These are phyloP conservation scores for Ophiocytium majus DNA, from an alignment of 352 stramenopile genomes.

Conservation along the genomic window DNA sequence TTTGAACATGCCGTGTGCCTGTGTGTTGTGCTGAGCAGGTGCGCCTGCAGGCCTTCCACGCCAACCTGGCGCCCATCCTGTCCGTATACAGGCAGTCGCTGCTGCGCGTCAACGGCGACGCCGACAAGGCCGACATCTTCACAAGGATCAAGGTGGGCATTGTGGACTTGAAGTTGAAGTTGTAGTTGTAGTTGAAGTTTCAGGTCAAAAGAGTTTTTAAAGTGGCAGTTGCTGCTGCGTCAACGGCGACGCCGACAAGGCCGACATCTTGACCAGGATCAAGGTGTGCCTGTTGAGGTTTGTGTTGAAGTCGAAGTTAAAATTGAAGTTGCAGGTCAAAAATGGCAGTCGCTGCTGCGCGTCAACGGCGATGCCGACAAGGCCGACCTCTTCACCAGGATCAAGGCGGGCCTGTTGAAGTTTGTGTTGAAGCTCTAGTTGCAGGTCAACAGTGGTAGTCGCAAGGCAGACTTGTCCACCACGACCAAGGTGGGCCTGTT, in stretches of 20 bases:
- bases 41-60: conserved; percentile 65
- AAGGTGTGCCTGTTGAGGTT: conserved; percentile 55
- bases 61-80: conserved; percentile 67
- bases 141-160: not conserved
- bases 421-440: no score
- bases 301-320: conserved; percentile 69
- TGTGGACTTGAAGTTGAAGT: not conserved
- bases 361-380: conserved; percentile 53
- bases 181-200: not conserved
- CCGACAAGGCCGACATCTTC: conserved; percentile 11
- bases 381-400: not conserved
- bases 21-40: no score
- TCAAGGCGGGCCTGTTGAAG: not conserved
- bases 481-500: no score
- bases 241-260: no score
- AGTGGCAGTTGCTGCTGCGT: no score
- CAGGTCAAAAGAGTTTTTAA: no score
- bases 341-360: conserved; percentile 67
- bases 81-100: conserved; percentile 71
- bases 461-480: no score
- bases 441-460: no score
- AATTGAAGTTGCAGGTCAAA: conserved; percentile 69
- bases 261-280: conserved; percentile 77
- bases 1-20: no score
- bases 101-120: conserved; percentile 61